Evolutionary conservation across 495 filamentous ascomycete species (phyloP).

Genomic region (Pseudomonodictys pantanalensis): DNA sequence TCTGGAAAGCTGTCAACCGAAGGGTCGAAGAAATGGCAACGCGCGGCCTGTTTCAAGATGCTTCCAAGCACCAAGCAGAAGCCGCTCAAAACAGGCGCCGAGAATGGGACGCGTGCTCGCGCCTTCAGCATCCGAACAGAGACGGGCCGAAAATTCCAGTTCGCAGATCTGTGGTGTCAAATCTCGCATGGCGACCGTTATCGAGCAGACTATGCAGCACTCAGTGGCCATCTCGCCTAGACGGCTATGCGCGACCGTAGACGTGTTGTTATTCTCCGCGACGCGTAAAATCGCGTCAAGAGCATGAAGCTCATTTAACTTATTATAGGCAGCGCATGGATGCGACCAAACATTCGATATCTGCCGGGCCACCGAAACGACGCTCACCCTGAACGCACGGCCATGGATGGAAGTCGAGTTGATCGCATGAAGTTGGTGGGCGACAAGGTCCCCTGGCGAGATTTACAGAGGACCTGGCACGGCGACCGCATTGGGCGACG

Average conservation of each 20-base stretch:
- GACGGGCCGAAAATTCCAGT: too few relatives aligned
- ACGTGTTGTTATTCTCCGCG: constrained; percentile 24
- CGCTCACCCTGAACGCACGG: constrained; percentile 7
- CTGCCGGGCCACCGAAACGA: constrained; percentile 23
- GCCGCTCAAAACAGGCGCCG: constrained; percentile 1
- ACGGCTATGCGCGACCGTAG: constrained; percentile 4
- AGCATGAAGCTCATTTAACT: constrained; percentile 29
- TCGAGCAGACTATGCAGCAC: not conserved
- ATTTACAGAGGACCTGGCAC: not conserved
- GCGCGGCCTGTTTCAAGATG: constrained; percentile 26
- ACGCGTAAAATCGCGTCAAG: constrained; percentile 21
- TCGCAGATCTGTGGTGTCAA: not conserved
- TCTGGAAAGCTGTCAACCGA: constrained; percentile 25
- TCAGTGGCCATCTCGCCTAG: constrained; percentile 4
- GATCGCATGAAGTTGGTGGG: not conserved
- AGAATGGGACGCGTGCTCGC: not conserved
- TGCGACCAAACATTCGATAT: constrained; percentile 13
- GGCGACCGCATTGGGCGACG: constrained; percentile 3
- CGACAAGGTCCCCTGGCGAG: constrained; percentile 5
- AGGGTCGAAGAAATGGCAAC: not conserved
- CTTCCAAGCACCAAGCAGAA: constrained; percentile 2
- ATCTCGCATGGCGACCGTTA: not conserved
- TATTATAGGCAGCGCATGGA: not conserved
- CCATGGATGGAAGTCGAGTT: not conserved
- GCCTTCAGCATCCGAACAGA: too few relatives aligned